Percentiles rank a stretch among this genome's conserved stretches.
Conservation (phyloP, 1,139 yeast species). For the Hansenula sp. region DNA sequence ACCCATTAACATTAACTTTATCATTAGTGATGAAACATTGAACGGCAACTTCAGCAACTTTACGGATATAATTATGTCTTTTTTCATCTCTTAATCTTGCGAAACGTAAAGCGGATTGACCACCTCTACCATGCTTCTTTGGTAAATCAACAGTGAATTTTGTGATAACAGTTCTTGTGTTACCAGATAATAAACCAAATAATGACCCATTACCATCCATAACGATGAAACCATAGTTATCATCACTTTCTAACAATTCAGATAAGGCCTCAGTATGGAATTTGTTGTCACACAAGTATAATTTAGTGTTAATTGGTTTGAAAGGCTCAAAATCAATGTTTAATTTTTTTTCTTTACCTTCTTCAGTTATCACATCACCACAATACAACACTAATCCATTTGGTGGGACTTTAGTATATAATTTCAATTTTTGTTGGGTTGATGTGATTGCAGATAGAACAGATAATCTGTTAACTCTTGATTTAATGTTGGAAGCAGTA, state of each 20-base stretch:
- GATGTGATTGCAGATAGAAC: conserved; percentile 96
- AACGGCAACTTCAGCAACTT: conserved; percentile 97
- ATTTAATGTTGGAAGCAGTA: conserved; percentile 95
- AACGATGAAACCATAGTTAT: conserved; percentile 92
- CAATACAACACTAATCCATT: conserved; percentile 95
- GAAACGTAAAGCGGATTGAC: conserved; percentile 99
- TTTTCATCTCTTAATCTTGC: conserved; percentile 98
- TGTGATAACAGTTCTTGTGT: conserved; percentile 92
- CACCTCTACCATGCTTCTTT: conserved; percentile 99
- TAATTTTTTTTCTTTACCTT: conserved; percentile 94
- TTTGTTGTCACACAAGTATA: conserved; percentile 94
- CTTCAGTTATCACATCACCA: conserved; percentile 96
- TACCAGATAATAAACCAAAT: conserved; percentile 95
- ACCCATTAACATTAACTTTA: conserved; percentile 90
- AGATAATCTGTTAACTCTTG: conserved; percentile 93
- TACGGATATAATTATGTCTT: conserved; percentile 96
- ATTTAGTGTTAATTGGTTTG: conserved; percentile 95
- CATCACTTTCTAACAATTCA: conserved; percentile 91
- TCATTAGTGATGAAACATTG: conserved; percentile 92
- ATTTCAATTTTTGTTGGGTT: conserved; percentile 91
- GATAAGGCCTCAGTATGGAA: conserved; percentile 96
- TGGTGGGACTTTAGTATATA: conserved; percentile 84
- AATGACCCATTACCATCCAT: conserved; percentile 99
- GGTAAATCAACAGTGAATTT: conserved; percentile 97
- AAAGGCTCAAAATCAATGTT: conserved; percentile 96